phyloP scores from a whole-genome alignment of 176 grass and related monocot species.

The Carex scoparia region DNA sequence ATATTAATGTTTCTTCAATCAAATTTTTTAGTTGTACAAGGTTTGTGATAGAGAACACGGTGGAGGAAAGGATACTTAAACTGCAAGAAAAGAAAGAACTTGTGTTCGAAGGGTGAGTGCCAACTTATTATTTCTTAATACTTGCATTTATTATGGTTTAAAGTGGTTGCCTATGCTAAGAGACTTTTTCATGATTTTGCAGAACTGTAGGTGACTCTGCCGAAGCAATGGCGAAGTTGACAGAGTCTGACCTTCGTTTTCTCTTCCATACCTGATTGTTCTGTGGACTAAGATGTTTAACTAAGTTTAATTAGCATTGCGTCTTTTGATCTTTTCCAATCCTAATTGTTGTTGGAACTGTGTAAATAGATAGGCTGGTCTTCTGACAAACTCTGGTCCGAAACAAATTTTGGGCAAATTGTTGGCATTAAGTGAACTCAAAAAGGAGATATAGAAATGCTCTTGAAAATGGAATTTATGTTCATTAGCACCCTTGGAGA shows the following conservation, averaged over 20 bases:
- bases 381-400: not conserved
- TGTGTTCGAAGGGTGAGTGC: conserved; percentile 79
- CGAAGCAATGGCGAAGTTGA: conserved; percentile 77
- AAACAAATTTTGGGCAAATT: not conserved
- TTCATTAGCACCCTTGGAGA: no score
- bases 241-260: conserved; percentile 65
- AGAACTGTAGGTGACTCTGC: conserved; percentile 65
- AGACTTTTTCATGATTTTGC: conserved; percentile 12
- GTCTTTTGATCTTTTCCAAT: not conserved
- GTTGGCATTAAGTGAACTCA: not conserved
- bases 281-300: not conserved
- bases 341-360: conserved; percentile 2
- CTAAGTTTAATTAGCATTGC: not conserved
- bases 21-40: conserved; percentile 48
- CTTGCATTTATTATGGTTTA: not conserved
- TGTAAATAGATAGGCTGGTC: not conserved
- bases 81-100: conserved; percentile 88
- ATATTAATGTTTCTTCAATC: conserved; percentile 1
- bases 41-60: conserved; percentile 70
- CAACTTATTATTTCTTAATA: not conserved
- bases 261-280: conserved; percentile 57
- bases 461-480: not conserved
- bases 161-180: not conserved
- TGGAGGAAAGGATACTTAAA: conserved; percentile 82
- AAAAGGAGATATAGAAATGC: not conserved